Evolutionary conservation across 148 eudicot genomes (phyloP).

Genomic region (Pouteria glomerata): DNA sequence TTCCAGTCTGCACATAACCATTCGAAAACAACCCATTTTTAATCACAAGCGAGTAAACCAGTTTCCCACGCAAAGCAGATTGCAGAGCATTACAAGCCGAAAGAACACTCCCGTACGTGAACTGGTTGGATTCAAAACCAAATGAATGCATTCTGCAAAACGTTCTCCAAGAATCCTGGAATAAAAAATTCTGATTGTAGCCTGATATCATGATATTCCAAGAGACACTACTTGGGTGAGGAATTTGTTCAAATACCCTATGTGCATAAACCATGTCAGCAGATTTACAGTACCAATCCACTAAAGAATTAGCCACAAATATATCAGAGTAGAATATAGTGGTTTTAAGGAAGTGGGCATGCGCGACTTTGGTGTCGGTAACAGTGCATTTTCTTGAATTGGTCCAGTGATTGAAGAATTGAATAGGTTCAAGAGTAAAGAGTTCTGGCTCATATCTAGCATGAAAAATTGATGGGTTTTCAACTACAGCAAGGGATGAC

Average conservation of each 20-base stretch:
- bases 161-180: slow-evolving; percentile 46
- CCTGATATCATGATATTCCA: slow-evolving; percentile 71
- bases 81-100: slow-evolving; percentile 58
- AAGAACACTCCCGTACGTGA: slow-evolving; percentile 62
- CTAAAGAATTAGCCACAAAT: slow-evolving; percentile 38
- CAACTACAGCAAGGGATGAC: slow-evolving; percentile 23
- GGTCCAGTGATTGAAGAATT: slow-evolving; percentile 26
- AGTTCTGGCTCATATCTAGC: slow-evolving; percentile 1
- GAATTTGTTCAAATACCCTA: slow-evolving; percentile 61
- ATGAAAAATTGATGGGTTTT: slow-evolving; percentile 14
- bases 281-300: slow-evolving; percentile 36
- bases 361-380: slow-evolving; percentile 32
- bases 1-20: slow-evolving; percentile 68
- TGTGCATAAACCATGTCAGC: slow-evolving; percentile 39
- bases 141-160: slow-evolving; percentile 55
- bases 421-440: slow-evolving; percentile 26
- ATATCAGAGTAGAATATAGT: slow-evolving; percentile 15
- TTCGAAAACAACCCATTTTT: slow-evolving; percentile 72
- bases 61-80: slow-evolving; percentile 39
- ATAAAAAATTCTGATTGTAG: slow-evolving; percentile 38
- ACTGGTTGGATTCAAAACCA: slow-evolving; percentile 48
- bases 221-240: slow-evolving; percentile 34
- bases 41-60: slow-evolving; percentile 46
- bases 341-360: slow-evolving; percentile 43
- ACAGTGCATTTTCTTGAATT: slow-evolving; percentile 29